Conservation (phyloP, 306 rosid species). For the Ceratonia siliqua region DNA sequence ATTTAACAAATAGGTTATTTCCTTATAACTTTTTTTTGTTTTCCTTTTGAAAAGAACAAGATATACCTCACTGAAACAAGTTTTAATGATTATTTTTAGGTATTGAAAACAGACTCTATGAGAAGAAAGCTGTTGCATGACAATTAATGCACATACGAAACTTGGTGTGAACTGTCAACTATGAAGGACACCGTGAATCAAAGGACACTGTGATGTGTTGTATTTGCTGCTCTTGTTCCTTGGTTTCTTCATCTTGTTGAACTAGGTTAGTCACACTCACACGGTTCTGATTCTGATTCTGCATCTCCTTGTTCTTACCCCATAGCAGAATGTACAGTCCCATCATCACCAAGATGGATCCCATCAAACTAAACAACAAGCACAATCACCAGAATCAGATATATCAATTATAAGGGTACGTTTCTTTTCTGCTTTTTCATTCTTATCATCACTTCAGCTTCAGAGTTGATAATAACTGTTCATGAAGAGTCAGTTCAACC, state of each 20-base stretch:
- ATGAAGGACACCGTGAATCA: conserved; percentile 38
- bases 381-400: not conserved
- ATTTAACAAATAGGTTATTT: too few species aligned
- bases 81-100: too few species aligned
- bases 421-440: not conserved
- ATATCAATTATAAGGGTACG: not conserved
- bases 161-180: conserved; percentile 30
- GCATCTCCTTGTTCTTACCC: conserved; percentile 84
- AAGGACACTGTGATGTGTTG: conserved; percentile 47
- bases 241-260: conserved; percentile 48
- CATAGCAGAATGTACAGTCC: conserved; percentile 86
- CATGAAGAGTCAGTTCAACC: not conserved
- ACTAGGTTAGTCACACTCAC: conserved; percentile 29
- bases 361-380: conserved; percentile 53
- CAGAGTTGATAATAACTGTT: not conserved
- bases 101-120: not conserved
- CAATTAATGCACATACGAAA: not conserved
- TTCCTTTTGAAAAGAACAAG: too few species aligned
- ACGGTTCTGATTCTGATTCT: conserved; percentile 49
- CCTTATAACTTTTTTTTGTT: too few species aligned
- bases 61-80: too few species aligned
- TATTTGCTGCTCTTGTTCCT: conserved; percentile 52
- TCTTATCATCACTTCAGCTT: not conserved
- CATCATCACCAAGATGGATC: conserved; percentile 70
- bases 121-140: not conserved